Conservation (phyloP, 805 yeast species). For the Phaffomyces antillensis region DNA sequence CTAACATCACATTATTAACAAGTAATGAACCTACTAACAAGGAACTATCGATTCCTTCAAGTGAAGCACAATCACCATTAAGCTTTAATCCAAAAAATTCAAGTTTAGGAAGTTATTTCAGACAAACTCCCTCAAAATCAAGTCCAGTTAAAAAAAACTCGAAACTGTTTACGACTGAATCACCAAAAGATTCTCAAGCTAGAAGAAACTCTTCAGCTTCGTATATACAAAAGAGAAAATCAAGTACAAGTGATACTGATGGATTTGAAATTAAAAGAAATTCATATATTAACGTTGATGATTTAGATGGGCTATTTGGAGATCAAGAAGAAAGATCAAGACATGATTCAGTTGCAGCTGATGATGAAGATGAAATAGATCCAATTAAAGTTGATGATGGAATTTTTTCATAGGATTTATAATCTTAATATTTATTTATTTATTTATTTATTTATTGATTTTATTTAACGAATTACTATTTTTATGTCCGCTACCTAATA, state of each 20-base stretch:
- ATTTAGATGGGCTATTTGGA: slow-evolving; percentile 18
- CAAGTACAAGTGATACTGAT: background rate
- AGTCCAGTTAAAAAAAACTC: slow-evolving; percentile 4
- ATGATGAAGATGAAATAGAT: slow-evolving; percentile 10
- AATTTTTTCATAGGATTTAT: too few species aligned
- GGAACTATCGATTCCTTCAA: slow-evolving; percentile 11
- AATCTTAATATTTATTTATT: background rate
- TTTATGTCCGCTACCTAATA: background rate
- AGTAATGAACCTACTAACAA: background rate
- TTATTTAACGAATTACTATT: background rate
- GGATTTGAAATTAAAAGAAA: background rate
- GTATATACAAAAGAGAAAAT: background rate
- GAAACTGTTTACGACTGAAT: background rate
- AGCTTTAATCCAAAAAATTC: slow-evolving; percentile 3
- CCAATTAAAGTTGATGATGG: slow-evolving; percentile 16
- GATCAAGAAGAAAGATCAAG: background rate
- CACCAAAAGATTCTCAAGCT: background rate
- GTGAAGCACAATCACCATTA: slow-evolving; percentile 16
- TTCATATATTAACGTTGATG: slow-evolving; percentile 14
- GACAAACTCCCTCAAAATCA: slow-evolving; percentile 1
- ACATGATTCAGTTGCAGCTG: slow-evolving; percentile 1
- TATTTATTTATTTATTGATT: background rate
- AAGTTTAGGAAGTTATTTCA: slow-evolving; percentile 10
- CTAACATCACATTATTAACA: background rate
- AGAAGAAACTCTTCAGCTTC: background rate